A percentile compares a stretch with the other conserved stretches of the same genome.
phyloP scores from a whole-genome alignment of 2,329 filamentous ascomycete species.

The Nannizziopsis barbatae region DNA sequence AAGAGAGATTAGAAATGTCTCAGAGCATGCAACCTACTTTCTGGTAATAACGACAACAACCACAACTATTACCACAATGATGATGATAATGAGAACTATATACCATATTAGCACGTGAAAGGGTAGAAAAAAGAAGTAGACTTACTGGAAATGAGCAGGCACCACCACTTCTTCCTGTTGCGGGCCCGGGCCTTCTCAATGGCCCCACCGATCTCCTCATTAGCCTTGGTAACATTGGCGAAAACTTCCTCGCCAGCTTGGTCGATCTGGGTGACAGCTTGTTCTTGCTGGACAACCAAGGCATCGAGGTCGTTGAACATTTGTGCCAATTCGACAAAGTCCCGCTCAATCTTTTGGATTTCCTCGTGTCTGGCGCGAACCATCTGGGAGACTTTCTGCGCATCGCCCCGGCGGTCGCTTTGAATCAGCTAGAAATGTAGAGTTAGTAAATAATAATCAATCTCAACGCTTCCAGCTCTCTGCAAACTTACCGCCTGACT shows the following conservation, averaged over 20 bases:
- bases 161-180: slow-evolving; percentile 94
- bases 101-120: slow-evolving; percentile 3
- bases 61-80: slow-evolving; percentile 40
- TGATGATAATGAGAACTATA: slow-evolving; percentile 44
- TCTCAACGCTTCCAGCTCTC: background rate
- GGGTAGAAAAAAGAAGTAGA: slow-evolving; percentile 19
- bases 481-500: slow-evolving; percentile 53
- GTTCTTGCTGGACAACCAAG: slow-evolving; percentile 76
- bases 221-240: slow-evolving; percentile 74
- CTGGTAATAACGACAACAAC: slow-evolving; percentile 33
- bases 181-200: slow-evolving; percentile 69
- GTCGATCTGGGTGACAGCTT: slow-evolving; percentile 68
- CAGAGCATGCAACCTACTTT: background rate
- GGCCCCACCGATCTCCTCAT: slow-evolving; percentile 69
- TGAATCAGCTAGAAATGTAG: slow-evolving; percentile 50
- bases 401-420: slow-evolving; percentile 69
- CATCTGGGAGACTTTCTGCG: slow-evolving; percentile 64
- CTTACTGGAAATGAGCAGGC: slow-evolving; percentile 60
- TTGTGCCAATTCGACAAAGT: slow-evolving; percentile 76
- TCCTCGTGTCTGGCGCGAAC: slow-evolving; percentile 75
- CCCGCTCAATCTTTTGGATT: slow-evolving; percentile 81
- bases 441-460: background rate
- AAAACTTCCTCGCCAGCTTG: slow-evolving; percentile 76
- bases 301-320: slow-evolving; percentile 84
- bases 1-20: background rate